Evolutionary conservation across 2,329 filamentous ascomycete species (phyloP).

Genomic region (Trichoderma koningiopsis): DNA sequence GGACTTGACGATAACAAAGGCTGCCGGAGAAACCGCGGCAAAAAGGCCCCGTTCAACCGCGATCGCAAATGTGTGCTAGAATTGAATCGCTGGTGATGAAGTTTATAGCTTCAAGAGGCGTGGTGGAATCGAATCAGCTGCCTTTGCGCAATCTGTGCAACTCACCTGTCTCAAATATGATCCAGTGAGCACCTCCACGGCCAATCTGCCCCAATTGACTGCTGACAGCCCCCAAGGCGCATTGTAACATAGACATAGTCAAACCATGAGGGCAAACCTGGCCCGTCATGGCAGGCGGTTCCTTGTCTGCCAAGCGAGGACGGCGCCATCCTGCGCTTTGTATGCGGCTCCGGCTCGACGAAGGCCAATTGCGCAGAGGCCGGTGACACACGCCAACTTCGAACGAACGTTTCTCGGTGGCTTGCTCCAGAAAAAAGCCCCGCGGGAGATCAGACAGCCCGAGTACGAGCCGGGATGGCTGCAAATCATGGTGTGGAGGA

Average conservation of each 20-base stretch:
- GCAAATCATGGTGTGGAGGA: conserved; percentile 68
- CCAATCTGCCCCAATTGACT: conserved; percentile 12
- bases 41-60: conserved; percentile 5
- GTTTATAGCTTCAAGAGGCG: conserved; percentile 5
- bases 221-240: conserved; percentile 22
- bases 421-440: conserved; percentile 63
- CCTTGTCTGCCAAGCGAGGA: conserved; percentile 40
- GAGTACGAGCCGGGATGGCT: conserved; percentile 71
- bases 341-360: conserved; percentile 37
- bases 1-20: background rate
- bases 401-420: conserved; percentile 58
- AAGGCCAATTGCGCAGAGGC: conserved; percentile 31
- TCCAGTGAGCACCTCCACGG: background rate
- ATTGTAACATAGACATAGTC: conserved; percentile 34
- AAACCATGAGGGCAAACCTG: conserved; percentile 49
- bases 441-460: conserved; percentile 61
- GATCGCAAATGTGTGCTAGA: background rate
- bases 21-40: conserved; percentile 19
- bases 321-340: conserved; percentile 40
- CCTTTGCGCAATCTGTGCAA: conserved; percentile 12
- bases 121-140: conserved; percentile 8
- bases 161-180: conserved; percentile 21
- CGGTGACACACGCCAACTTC: conserved; percentile 31
- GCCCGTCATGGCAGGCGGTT: conserved; percentile 49
- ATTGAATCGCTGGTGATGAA: background rate